Base-by-base conservation (phyloP, 148 eudicot genomes). In the Pouteria glomerata region DNA sequence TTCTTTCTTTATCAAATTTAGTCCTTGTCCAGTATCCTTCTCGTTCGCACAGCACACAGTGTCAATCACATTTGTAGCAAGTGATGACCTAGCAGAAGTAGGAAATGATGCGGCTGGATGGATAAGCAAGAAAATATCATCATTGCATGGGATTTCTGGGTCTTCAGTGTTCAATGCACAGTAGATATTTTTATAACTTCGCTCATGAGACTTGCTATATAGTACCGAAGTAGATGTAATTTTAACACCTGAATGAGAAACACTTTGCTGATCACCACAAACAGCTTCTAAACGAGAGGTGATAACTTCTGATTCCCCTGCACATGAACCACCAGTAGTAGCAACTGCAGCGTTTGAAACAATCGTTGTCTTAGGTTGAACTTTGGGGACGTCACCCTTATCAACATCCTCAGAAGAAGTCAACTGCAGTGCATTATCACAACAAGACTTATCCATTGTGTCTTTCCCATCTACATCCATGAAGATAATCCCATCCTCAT, bases 121-220 rank as follows among this genome's bases (percentile, higher is more conserved):
- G 65, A 80, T 77, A 52, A 90, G 91, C 73, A 94, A 82, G 72
- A 87, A 80, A 68, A 89, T 80, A 77, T 91, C 87, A 70, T 94
- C 91, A 69, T 94, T 91, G 75, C 77, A 75, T 33, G 98, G 98
- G 58, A 94, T 83, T 53, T 91, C 98, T 42, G 85, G 78, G 79
- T 87, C 93, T 80, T 89, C 97, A 0, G 87, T 83, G 77, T 88
- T 91, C 79, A 94, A 81, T 23, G 78, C 52, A 74, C 98, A 94
- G 59, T 75, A 82, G 2, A 80, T 78, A 58, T 71, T 79, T 66
- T 82, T 85, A 57, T 78, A 74, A 31, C 64, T 78, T 68, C 35
- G 57, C 76, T 87, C 86, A 58, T 68, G 80, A 81, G 75, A 77
- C 64, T 77, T 72, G 71, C 72, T 70, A 70, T 74, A 48, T 30